Conservation (phyloP, 164 flowering plant genomes). For the Magnolia officinalis region DNA sequence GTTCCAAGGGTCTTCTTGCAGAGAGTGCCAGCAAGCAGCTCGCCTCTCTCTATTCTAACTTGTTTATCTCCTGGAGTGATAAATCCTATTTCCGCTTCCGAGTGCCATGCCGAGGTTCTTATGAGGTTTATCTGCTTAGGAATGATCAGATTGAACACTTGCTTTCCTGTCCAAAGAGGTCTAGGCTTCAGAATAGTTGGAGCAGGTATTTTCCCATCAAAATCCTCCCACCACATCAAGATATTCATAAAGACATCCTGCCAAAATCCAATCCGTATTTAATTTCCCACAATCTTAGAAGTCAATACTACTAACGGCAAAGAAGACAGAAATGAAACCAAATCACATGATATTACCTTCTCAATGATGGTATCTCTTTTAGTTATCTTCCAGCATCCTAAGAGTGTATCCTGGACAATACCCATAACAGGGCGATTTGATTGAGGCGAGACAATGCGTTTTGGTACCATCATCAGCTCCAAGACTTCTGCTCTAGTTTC, state of each 20-base stretch:
- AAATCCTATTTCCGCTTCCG: too few species aligned
- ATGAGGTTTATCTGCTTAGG: too few species aligned
- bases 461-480: slow-evolving; percentile 99
- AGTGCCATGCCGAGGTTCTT: too few species aligned
- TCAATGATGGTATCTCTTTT: slow-evolving; percentile 96
- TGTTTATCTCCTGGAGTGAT: slow-evolving; percentile 44
- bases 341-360: slow-evolving; percentile 47
- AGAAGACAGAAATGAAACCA: neutral
- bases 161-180: too few species aligned
- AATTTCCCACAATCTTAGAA: neutral
- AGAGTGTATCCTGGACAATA: slow-evolving; percentile 94
- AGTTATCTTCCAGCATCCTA: slow-evolving; percentile 95
- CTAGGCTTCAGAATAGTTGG: too few species aligned
- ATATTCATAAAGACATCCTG: too few species aligned
- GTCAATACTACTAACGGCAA: neutral
- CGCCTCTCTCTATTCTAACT: slow-evolving; percentile 90
- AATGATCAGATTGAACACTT: too few species aligned
- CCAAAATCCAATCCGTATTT: too few species aligned
- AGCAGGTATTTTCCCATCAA: too few species aligned
- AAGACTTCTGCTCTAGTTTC: slow-evolving; percentile 97
- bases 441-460: slow-evolving; percentile 97
- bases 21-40: slow-evolving; percentile 87
- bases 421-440: slow-evolving; percentile 98
- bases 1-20: slow-evolving; percentile 97
- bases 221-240: too few species aligned